phyloP scores from a whole-genome alignment of 306 rosid genomes.

The Prunus persica region DNA sequence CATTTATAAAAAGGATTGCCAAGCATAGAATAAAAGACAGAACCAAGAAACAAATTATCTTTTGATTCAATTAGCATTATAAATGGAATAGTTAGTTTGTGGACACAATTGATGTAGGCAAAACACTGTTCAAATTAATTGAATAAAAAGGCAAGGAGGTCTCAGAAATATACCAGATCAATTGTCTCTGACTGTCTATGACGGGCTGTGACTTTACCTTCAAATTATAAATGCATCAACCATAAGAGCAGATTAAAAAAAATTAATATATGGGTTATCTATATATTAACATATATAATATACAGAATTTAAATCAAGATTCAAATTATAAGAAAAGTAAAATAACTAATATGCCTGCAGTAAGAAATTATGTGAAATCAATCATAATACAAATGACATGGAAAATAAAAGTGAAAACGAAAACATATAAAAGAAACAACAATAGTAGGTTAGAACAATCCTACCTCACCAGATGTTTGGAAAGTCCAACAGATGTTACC shows the following conservation, averaged over 20 bases:
- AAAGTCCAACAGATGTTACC: slow-evolving; percentile 78
- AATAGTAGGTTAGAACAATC: slow-evolving; percentile 7
- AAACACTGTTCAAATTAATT: not conserved
- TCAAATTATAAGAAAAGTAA: not conserved
- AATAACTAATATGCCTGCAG: not conserved
- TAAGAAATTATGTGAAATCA: not conserved
- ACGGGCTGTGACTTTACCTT: slow-evolving; percentile 92
- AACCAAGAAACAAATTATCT: not conserved
- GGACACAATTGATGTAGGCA: not conserved
- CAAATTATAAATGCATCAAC: slow-evolving; percentile 27
- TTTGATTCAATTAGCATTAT: not conserved
- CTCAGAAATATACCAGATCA: slow-evolving; percentile 52
- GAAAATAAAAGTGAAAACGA: not conserved
- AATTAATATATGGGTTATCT: not conserved
- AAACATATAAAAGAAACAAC: slow-evolving; percentile 1
- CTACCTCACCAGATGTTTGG: slow-evolving; percentile 87
- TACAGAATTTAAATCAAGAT: no score
- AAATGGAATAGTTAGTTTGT: not conserved
- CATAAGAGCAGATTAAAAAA: slow-evolving; percentile 6
- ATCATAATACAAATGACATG: not conserved
- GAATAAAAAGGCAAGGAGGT: slow-evolving; percentile 3
- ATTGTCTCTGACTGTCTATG: slow-evolving; percentile 53
- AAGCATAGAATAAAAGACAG: not conserved
- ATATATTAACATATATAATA: not conserved
- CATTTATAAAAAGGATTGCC: slow-evolving; percentile 5